Conservation (phyloP, 345 rosid genomes). For the Heritiera fomes region DNA sequence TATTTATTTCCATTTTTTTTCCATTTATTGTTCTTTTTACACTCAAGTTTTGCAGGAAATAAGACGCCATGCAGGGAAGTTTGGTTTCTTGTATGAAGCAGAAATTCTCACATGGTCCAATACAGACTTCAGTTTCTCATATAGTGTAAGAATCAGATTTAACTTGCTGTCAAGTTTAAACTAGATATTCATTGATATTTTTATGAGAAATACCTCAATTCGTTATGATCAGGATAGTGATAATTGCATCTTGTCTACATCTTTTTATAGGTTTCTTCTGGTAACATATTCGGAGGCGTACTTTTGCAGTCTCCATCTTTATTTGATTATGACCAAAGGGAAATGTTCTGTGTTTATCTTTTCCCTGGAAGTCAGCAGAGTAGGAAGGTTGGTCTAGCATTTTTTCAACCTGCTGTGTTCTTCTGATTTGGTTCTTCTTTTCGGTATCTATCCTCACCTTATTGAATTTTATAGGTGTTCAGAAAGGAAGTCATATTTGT, state of each 20-base stretch:
- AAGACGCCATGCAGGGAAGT: conserved; percentile 54
- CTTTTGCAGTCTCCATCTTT: conserved; percentile 75
- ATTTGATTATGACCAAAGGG: conserved; percentile 81
- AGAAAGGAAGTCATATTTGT: conserved; percentile 76
- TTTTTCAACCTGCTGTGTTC: neutral
- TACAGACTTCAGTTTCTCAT: conserved; percentile 68
- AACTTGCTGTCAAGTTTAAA: neutral
- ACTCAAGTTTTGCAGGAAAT: conserved; percentile 50
- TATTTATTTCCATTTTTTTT: neutral
- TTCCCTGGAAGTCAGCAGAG: conserved; percentile 63
- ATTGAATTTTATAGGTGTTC: conserved; percentile 54
- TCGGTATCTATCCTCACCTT: conserved; percentile 26
- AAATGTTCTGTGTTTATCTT: conserved; percentile 70
- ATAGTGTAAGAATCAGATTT: conserved; percentile 46
- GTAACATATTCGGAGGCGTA: conserved; percentile 65
- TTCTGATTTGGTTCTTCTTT: conserved; percentile 17
- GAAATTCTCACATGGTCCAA: conserved; percentile 85
- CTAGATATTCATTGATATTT: neutral
- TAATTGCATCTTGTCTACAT: conserved; percentile 12
- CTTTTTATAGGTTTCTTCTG: conserved; percentile 51
- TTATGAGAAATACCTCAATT: neutral
- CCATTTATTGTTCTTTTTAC: neutral
- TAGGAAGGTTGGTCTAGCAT: conserved; percentile 50
- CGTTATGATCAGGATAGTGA: neutral
- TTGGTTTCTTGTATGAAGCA: conserved; percentile 68